Percentiles rank a stretch among this genome's conserved stretches.
Evolutionary conservation across 768 basidiomycete genomes (phyloP).

Genomic region (Leucosporidium scottii): DNA sequence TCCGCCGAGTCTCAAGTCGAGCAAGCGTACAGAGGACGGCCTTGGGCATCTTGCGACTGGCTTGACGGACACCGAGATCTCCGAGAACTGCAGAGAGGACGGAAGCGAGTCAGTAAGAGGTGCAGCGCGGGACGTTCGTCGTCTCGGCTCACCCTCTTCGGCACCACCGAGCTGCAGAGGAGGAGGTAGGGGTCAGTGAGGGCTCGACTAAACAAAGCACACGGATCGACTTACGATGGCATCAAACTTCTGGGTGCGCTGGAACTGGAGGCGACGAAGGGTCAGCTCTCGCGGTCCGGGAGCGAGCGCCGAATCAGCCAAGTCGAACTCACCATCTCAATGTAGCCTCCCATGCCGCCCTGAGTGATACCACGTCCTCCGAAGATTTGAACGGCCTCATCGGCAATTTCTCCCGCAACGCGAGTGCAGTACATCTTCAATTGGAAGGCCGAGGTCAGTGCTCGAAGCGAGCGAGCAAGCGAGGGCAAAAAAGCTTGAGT

Average conservation of each 20-base stretch:
- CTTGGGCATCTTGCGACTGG: conserved; percentile 31
- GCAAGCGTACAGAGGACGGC: conserved; percentile 15
- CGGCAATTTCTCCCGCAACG: conserved; percentile 19
- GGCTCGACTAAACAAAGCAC: neutral
- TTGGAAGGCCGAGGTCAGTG: neutral
- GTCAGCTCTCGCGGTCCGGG: neutral
- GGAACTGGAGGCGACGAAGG: neutral
- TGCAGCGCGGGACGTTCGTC: neutral
- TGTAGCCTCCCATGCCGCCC: conserved; percentile 26
- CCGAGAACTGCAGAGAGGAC: conserved; percentile 12
- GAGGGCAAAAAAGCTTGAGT: too few relatives aligned
- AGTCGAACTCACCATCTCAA: conserved; percentile 8
- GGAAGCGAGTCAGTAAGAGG: neutral
- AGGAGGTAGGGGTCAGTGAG: neutral
- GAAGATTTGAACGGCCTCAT: conserved; percentile 74
- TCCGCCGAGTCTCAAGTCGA: too few relatives aligned
- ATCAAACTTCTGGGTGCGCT: conserved; percentile 24
- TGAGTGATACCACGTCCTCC: conserved; percentile 77
- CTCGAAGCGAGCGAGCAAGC: neutral
- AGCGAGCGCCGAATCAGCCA: neutral
- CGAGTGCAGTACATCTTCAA: conserved; percentile 17
- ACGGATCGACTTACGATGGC: neutral
- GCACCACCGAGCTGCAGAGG: conserved; percentile 15
- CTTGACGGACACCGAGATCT: conserved; percentile 31
- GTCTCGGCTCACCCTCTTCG: conserved; percentile 10